Percentiles rank a stretch among this genome's conserved stretches.
Evolutionary conservation across 441 rosid genomes (phyloP).

Genomic region (Theobroma grandiflorum): DNA sequence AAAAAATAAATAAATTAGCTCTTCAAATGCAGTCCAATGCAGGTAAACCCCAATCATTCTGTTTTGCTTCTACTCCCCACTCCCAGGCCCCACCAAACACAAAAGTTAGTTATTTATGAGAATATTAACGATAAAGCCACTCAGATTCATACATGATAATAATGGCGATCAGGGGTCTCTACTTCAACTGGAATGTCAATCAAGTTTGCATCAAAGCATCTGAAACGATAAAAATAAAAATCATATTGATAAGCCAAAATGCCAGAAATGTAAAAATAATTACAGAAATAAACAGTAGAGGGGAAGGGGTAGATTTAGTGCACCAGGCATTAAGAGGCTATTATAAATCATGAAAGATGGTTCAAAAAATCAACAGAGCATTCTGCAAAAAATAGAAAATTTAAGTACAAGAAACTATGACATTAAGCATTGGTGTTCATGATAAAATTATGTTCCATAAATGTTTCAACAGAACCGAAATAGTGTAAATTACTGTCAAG

Average conservation of each 20-base stretch:
- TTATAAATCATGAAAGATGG: background rate
- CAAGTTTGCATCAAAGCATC: conserved; percentile 85
- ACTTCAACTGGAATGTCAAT: conserved; percentile 87
- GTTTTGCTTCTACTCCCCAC: background rate
- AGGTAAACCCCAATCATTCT: conserved; percentile 13
- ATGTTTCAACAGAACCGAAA: background rate
- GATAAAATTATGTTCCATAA: background rate
- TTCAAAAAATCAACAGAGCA: background rate
- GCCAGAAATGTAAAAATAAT: conserved; percentile 17
- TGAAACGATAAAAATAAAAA: conserved; percentile 30
- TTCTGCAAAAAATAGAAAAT: background rate
- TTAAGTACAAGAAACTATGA: background rate
- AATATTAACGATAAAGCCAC: background rate
- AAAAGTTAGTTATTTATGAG: background rate
- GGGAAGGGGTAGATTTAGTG: background rate
- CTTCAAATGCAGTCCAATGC: conserved; percentile 17
- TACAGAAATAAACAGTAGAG: background rate
- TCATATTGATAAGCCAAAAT: background rate
- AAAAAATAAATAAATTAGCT: conserved; percentile 9
- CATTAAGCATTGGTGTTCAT: background rate
- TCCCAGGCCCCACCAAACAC: background rate
- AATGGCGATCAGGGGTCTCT: conserved; percentile 94
- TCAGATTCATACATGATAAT: conserved; percentile 71
- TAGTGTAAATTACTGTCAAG: background rate
- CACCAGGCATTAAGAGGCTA: background rate